These are phyloP conservation scores for Punica granatum DNA, from an alignment of 345 rosid species.

Conservation along the genomic window DNA sequence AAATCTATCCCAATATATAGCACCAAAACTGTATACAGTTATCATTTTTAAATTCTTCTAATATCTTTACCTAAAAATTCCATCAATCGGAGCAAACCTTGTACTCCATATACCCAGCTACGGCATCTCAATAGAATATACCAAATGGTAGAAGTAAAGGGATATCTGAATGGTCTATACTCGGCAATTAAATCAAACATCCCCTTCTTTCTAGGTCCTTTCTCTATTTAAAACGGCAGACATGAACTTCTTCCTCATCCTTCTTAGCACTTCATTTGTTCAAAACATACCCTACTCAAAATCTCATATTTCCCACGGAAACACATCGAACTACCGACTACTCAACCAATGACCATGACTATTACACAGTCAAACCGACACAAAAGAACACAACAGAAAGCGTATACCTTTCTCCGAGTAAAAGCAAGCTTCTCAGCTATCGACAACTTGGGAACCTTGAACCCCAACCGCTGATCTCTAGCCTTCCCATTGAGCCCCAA, in stretches of 20 bases:
- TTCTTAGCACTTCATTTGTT: background rate
- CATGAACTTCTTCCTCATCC: background rate
- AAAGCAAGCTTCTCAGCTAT: constrained; percentile 64
- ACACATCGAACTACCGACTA: background rate
- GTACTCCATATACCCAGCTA: background rate
- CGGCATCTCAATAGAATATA: background rate
- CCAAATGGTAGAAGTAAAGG: background rate
- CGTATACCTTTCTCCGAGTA: constrained; percentile 56
- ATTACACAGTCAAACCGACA: constrained; percentile 1
- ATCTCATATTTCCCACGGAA: background rate
- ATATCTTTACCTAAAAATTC: background rate
- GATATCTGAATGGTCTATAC: background rate
- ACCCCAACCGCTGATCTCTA: constrained; percentile 58
- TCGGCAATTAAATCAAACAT: background rate
- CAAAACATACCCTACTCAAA: background rate
- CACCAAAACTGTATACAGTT: background rate
- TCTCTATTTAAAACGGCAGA: background rate
- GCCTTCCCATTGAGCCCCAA: constrained; percentile 55
- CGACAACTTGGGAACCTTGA: constrained; percentile 36
- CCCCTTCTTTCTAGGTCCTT: background rate
- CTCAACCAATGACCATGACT: background rate
- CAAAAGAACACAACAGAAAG: background rate
- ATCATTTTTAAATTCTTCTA: background rate
- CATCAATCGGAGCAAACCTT: background rate
- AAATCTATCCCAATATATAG: background rate